These are phyloP conservation scores for Boletus pseudopeckii DNA, from an alignment of 768 basidiomycete genomes.

Conservation along the genomic window DNA sequence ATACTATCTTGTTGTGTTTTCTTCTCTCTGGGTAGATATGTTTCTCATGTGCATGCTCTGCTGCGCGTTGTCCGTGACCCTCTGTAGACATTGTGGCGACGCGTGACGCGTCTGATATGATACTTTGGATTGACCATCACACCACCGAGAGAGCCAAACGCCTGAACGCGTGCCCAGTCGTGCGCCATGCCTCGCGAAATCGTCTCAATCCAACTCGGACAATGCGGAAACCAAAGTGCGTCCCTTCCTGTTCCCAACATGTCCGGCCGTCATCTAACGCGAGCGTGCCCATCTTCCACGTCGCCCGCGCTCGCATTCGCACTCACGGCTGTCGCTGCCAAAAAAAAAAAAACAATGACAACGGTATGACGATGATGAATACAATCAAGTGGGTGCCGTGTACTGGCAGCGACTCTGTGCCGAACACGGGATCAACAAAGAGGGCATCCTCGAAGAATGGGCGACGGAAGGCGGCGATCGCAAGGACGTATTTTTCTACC, in stretches of 20 bases:
- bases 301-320: neutral
- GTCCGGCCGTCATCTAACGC: slow-evolving; percentile 3
- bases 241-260: slow-evolving; percentile 3
- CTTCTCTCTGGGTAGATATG: slow-evolving; percentile 12
- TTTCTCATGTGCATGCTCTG: slow-evolving; percentile 20
- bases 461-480: slow-evolving; percentile 93
- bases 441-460: slow-evolving; percentile 96
- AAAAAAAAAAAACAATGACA: neutral
- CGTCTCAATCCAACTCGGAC: slow-evolving; percentile 81
- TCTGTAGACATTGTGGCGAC: neutral
- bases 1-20: slow-evolving; percentile 22
- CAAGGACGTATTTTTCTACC: slow-evolving; percentile 99
- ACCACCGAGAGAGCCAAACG: neutral
- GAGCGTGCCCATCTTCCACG: neutral
- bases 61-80: slow-evolving; percentile 1
- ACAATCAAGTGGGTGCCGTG: slow-evolving; percentile 79
- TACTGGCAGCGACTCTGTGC: slow-evolving; percentile 99
- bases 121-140: slow-evolving; percentile 5
- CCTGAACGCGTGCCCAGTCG: slow-evolving; percentile 16
- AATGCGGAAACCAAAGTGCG: slow-evolving; percentile 91
- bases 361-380: neutral
- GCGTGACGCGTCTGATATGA: slow-evolving; percentile 7
- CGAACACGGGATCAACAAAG: slow-evolving; percentile 95
- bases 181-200: slow-evolving; percentile 74
- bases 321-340: too few relatives aligned